Evolutionary conservation across 2,329 filamentous ascomycete species (phyloP).

Genomic region (Alternaria ventricosa): DNA sequence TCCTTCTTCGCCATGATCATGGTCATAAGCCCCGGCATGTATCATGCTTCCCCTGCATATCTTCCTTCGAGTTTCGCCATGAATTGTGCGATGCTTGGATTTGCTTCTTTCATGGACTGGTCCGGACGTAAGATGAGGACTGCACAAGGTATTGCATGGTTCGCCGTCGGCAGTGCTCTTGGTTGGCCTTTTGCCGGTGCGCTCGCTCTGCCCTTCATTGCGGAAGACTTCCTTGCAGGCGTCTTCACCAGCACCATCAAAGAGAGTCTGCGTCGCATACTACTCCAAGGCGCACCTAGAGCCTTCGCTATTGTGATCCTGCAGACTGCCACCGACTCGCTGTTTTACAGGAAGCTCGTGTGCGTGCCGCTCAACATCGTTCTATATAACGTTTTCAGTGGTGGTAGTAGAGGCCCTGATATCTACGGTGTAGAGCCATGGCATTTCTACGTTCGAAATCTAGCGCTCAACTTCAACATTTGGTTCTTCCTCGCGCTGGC

Average conservation of each 20-base stretch:
- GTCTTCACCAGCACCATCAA: constrained; percentile 63
- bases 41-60: constrained; percentile 85
- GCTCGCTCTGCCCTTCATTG: constrained; percentile 77
- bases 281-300: constrained; percentile 70
- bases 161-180: constrained; percentile 81
- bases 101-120: constrained; percentile 91
- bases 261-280: constrained; percentile 65
- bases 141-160: constrained; percentile 85
- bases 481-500: constrained; percentile 85
- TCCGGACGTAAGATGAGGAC: constrained; percentile 74
- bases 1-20: constrained; percentile 80
- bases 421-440: constrained; percentile 96
- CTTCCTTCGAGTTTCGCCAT: constrained; percentile 96
- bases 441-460: constrained; percentile 94
- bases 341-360: constrained; percentile 82
- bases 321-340: constrained; percentile 76
- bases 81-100: constrained; percentile 87
- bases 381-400: constrained; percentile 91
- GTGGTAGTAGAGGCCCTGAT: constrained; percentile 77
- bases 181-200: constrained; percentile 96
- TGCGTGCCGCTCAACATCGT: constrained; percentile 92
- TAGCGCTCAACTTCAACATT: constrained; percentile 92
- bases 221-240: constrained; percentile 73
- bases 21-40: constrained; percentile 86
- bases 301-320: constrained; percentile 70